phyloP scores from a whole-genome alignment of 2,329 filamentous ascomycete species.

The Coniochaeta ligniaria region DNA sequence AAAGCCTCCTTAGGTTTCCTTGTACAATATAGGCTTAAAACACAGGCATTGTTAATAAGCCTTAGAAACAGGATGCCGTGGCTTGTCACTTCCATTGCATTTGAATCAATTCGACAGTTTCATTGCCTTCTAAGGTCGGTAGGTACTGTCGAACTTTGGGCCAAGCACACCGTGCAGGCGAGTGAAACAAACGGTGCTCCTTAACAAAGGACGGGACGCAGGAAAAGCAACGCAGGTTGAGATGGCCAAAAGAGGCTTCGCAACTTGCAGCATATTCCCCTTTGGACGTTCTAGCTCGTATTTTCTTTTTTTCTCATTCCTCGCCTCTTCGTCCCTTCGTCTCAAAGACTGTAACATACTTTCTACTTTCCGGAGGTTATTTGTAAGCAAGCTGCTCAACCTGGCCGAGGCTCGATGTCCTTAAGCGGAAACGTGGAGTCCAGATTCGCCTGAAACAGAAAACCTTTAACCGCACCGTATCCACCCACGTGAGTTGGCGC shows the following conservation, averaged over 20 bases:
- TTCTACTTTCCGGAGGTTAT: not conserved
- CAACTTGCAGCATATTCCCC: no score
- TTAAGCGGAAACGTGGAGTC: not conserved
- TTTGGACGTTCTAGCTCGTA: no score
- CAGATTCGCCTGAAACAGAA: not conserved
- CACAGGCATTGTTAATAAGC: no score
- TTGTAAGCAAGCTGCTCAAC: not conserved
- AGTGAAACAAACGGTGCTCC: not conserved
- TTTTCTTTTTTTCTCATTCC: no score
- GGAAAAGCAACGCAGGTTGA: no score
- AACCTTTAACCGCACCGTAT: not conserved
- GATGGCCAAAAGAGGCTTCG: no score
- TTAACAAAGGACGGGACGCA: not conserved
- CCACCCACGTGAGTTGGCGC: slow-evolving; percentile 17
- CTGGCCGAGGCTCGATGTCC: not conserved
- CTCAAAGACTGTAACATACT: not conserved
- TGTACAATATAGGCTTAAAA: no score
- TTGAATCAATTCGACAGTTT: no score
- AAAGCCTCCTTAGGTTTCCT: no score
- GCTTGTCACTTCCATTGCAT: not conserved
- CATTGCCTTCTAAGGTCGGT: no score
- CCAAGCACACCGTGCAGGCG: not conserved
- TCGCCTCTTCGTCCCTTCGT: not conserved
- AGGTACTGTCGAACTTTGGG: not conserved
- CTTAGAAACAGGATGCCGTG: not conserved